Conservation (phyloP, 2,329 filamentous ascomycete species). For the Acarospora socialis region DNA sequence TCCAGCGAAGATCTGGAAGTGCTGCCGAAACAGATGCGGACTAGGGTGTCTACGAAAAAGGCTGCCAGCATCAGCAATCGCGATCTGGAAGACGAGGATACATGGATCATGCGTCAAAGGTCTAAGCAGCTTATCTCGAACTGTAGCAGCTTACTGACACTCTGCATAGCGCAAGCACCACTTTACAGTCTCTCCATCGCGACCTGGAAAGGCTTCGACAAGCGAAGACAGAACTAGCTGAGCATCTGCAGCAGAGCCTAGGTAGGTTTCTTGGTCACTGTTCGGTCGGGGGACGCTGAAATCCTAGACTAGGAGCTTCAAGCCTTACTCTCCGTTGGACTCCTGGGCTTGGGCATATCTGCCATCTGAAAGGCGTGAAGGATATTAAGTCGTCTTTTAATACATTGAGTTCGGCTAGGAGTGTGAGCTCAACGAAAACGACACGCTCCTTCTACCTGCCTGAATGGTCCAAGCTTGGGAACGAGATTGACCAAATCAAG, state of each 20-base stretch:
- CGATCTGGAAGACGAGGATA: slow-evolving; percentile 33
- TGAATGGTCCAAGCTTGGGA: slow-evolving; percentile 72
- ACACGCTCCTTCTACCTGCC: slow-evolving; percentile 74
- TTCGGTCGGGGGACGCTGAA: slow-evolving; percentile 6
- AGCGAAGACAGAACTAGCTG: slow-evolving; percentile 47
- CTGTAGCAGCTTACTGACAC: slow-evolving; percentile 2
- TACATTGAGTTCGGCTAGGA: slow-evolving; percentile 32
- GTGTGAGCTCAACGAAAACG: slow-evolving; percentile 64
- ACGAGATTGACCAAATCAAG: slow-evolving; percentile 61
- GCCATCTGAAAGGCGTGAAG: slow-evolving; percentile 68
- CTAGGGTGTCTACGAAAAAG: slow-evolving; percentile 17
- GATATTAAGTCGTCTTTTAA: slow-evolving; percentile 39
- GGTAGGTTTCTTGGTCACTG: slow-evolving; percentile 15
- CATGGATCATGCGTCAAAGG: slow-evolving; percentile 47
- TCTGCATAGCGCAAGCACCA: slow-evolving; percentile 46
- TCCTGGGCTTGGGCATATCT: slow-evolving; percentile 75
- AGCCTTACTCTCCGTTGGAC: slow-evolving; percentile 74
- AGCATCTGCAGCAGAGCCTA: slow-evolving; percentile 47
- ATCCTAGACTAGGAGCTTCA: slow-evolving; percentile 28
- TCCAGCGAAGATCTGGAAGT: slow-evolving; percentile 40
- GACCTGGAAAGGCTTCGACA: slow-evolving; percentile 45
- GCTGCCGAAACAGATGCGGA: slow-evolving; percentile 37
- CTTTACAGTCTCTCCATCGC: slow-evolving; percentile 52
- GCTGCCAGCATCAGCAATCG: slow-evolving; percentile 18
- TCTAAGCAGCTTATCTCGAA: too few species aligned